Evolutionary conservation across 225 moss, liverwort and hornwort genomes (phyloP).

Genomic region (Polytrichum commune): DNA sequence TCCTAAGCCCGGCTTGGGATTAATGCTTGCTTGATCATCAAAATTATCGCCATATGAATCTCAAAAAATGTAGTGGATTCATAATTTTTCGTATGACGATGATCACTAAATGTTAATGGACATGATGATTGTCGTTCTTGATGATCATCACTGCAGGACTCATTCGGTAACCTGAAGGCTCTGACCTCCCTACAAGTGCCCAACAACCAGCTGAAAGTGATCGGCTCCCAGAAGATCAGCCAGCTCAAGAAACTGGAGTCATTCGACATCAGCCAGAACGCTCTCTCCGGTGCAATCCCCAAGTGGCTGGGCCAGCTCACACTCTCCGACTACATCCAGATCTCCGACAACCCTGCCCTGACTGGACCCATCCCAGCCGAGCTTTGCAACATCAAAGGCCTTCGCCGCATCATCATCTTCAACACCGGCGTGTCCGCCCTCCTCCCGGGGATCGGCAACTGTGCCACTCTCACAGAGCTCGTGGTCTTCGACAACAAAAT

Average conservation of each 20-base stretch:
- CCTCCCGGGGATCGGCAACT: conserved; percentile 15
- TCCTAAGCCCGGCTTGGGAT: no score
- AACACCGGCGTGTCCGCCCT: conserved; percentile 8
- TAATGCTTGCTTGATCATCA: no score
- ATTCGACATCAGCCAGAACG: conserved; percentile 3
- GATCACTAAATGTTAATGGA: no score
- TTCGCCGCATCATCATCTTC: conserved; percentile 17
- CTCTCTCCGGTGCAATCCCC: conserved; percentile 21
- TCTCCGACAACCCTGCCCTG: conserved; percentile 1
- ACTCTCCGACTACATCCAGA: conserved; percentile 1
- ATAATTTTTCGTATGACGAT: no score
- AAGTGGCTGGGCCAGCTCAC: conserved; percentile 20
- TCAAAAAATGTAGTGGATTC: no score
- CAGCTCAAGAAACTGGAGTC: conserved; percentile 7
- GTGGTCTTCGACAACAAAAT: conserved; percentile 3
- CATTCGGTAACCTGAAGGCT: conserved; percentile 15
- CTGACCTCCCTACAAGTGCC: conserved; percentile 8
- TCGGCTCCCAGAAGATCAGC: conserved; percentile 17
- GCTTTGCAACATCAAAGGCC: conserved; percentile 13
- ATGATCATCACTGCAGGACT: conserved; percentile 7
- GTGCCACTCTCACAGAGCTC: background rate
- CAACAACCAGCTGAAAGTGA: conserved; percentile 16
- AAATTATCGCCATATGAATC: no score
- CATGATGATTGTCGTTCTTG: no score
- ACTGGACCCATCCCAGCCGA: conserved; percentile 12